Evolutionary conservation across 2,329 filamentous ascomycete genomes (phyloP), one percentile per base, ranked within the genome.

Genomic region (Biscogniauxia sp.): DNA sequence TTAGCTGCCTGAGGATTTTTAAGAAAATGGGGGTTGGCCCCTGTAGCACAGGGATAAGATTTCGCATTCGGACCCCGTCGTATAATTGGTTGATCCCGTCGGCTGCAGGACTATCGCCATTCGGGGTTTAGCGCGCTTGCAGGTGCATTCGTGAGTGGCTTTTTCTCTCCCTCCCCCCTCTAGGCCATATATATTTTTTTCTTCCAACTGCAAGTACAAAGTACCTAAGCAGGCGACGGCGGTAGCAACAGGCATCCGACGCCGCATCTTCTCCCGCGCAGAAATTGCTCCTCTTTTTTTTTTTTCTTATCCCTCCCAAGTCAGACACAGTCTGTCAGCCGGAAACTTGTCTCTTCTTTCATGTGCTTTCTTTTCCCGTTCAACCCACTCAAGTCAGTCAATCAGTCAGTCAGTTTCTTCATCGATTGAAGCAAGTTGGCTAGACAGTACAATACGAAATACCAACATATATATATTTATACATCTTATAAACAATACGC

Each of bases 131-230:
- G 20, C 51, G 20, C 20, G 23, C n/a, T 20, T 7, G 51, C 20
- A 52, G 20, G 56, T 61, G 58, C 61, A 59, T 56, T 56, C 59
- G 61, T 64, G 59, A 62, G 65, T 64, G 60, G 63, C 61, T 63
- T 62, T 61, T 53, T 52, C 51, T 51, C 59, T 60, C 50, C 61
- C 60, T 28, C n/a, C n/a, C 37, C 37, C n/a, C 37, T 45, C 13
- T 15, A 45, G 17, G 3, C 37, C 25, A 26, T n/a, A 53, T 26
- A 4, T 32, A 9, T 32, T 8, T 32, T 2, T 13, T 17, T 17
- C 15, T 5, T 13, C 17, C 4, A 5, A n/a, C 17, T 45, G 37
- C 37, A 17, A 45, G 37, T 45, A n/a, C 37, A 3, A 45, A 32
- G 28, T 32, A 32, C 28, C 28, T 32, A 32, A 32, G 28, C 17